phyloP scores from a whole-genome alignment of 192 early-diverging fungal genomes.

The Blastocladiella britannica region DNA sequence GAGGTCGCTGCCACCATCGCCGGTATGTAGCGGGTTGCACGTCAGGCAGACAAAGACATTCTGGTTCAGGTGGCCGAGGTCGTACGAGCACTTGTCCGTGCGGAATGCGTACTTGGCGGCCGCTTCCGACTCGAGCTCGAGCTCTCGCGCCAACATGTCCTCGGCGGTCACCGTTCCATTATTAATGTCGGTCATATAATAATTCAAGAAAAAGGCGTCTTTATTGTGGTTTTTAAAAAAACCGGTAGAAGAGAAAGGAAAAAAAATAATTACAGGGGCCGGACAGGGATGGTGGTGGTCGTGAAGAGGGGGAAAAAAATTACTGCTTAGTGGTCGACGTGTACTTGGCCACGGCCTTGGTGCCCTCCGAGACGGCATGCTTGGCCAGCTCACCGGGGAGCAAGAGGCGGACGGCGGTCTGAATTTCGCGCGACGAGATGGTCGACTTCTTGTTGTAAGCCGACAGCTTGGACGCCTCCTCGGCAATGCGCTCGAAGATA shows the following conservation, averaged over 20 bases:
- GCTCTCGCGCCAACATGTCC: constrained; percentile 16
- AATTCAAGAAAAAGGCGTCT: no score
- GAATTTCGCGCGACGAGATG: constrained; percentile 89
- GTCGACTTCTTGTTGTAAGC: constrained; percentile 90
- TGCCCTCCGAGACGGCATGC: constrained; percentile 94
- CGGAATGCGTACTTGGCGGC: constrained; percentile 37
- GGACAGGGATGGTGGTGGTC: background rate
- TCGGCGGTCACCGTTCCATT: constrained; percentile 19
- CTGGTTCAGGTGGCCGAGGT: constrained; percentile 55
- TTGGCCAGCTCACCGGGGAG: constrained; percentile 88
- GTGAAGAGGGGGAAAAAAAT: background rate
- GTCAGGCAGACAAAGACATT: constrained; percentile 62
- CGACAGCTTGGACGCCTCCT: constrained; percentile 62
- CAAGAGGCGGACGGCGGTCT: constrained; percentile 48
- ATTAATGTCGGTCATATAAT: no score
- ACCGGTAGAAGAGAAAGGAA: background rate
- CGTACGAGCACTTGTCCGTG: constrained; percentile 53
- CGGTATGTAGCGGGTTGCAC: constrained; percentile 21
- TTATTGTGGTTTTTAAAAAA: background rate
- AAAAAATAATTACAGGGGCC: background rate
- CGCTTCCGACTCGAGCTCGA: constrained; percentile 19
- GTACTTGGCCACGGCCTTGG: constrained; percentile 96
- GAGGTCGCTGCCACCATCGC: constrained; percentile 16
- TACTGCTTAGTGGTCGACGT: constrained; percentile 34
- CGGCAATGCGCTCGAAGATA: constrained; percentile 88